phyloP scores from a whole-genome alignment of 2,329 filamentous ascomycete species.

The Talaromyces sp. region DNA sequence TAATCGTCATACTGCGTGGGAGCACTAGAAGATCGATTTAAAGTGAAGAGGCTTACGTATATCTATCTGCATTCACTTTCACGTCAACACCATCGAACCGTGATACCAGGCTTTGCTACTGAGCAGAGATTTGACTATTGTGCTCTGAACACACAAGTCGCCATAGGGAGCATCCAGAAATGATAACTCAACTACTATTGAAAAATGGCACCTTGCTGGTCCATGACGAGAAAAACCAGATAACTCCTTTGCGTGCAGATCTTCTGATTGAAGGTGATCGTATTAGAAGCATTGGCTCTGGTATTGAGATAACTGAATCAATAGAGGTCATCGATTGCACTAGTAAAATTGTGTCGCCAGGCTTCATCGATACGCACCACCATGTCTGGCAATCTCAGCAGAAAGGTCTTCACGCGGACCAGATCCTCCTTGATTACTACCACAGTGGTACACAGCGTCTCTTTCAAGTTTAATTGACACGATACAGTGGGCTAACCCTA shows the following conservation, averaged over 20 bases:
- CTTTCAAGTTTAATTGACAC: not conserved
- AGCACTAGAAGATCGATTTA: not conserved
- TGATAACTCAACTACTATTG: not conserved
- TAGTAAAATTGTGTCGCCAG: constrained; percentile 2
- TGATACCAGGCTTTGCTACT: not conserved
- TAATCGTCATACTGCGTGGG: not conserved
- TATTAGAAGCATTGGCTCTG: not conserved
- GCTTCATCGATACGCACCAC: constrained; percentile 8
- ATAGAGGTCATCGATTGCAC: not conserved
- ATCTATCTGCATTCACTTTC: not conserved
- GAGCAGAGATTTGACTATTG: not conserved
- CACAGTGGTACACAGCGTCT: not conserved
- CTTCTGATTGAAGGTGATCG: not conserved
- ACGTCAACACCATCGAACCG: not conserved
- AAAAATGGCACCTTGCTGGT: constrained; percentile 1
- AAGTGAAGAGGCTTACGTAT: not conserved
- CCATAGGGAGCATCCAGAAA: not conserved
- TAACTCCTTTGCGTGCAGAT: not conserved
- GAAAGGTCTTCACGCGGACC: not conserved
- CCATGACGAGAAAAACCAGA: not conserved
- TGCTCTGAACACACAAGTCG: not conserved
- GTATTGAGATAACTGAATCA: not conserved
- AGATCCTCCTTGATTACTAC: not conserved
- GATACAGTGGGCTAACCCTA: not conserved
- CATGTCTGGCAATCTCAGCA: constrained; percentile 6